Evolutionary conservation across 345 rosid species (phyloP).

Genomic region (Pelargonium nanum): DNA sequence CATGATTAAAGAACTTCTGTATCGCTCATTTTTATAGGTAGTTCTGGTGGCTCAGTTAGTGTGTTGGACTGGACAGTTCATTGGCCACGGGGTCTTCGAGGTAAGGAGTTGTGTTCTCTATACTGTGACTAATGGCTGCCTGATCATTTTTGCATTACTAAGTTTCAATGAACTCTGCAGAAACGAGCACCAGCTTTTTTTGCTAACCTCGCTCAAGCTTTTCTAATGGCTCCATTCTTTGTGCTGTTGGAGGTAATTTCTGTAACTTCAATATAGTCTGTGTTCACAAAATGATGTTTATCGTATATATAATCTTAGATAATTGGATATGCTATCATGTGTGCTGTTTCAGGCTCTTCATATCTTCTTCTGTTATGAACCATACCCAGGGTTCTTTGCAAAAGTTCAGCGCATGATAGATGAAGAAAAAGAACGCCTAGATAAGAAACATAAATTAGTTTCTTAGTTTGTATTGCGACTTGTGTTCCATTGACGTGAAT

Average conservation of each 20-base stretch:
- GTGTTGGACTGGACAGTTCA: conserved; percentile 60
- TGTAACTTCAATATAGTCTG: neutral
- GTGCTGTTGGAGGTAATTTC: conserved; percentile 58
- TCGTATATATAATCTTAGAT: neutral
- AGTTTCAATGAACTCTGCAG: conserved; percentile 20
- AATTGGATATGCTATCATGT: conserved; percentile 8
- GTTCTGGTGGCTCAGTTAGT: conserved; percentile 41
- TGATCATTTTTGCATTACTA: neutral
- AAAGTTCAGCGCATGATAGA: conserved; percentile 32
- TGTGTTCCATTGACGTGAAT: too few species aligned
- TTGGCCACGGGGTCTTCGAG: conserved; percentile 58
- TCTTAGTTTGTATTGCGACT: conserved; percentile 7
- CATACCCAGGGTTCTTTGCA: conserved; percentile 41
- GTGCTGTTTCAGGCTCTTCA: conserved; percentile 34
- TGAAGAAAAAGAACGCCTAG: conserved; percentile 32
- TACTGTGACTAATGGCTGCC: neutral
- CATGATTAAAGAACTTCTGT: too few species aligned
- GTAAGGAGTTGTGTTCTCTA: conserved; percentile 17
- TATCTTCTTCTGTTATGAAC: conserved; percentile 36
- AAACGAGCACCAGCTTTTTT: conserved; percentile 56
- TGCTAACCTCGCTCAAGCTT: conserved; percentile 50
- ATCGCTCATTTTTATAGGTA: conserved; percentile 18
- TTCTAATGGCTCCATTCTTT: conserved; percentile 59
- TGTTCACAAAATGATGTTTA: neutral
- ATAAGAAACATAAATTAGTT: conserved; percentile 33